Evolutionary conservation across 164 flowering plant genomes (phyloP).

Genomic region (Liquidambar formosana): DNA sequence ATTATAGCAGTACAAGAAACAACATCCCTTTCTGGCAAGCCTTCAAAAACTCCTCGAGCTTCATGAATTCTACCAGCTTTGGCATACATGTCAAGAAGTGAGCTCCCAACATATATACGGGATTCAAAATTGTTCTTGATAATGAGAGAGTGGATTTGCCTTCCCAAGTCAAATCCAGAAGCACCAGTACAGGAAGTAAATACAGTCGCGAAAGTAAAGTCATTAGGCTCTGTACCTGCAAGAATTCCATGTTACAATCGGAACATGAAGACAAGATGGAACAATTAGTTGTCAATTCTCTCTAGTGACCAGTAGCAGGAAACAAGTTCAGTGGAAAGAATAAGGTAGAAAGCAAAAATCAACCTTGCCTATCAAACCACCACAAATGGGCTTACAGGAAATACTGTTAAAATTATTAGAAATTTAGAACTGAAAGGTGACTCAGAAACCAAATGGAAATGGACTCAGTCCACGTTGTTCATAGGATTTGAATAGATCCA

Average conservation of each 20-base stretch:
- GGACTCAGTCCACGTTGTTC: too few relatives aligned
- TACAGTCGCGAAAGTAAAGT: constrained; percentile 64
- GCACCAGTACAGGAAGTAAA: constrained; percentile 53
- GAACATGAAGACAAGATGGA: constrained; percentile 1
- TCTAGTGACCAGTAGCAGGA: background rate
- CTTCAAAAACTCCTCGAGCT: constrained; percentile 56
- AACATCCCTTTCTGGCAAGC: constrained; percentile 68
- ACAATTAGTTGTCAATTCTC: background rate
- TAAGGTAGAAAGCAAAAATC: constrained; percentile 1
- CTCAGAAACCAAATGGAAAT: background rate
- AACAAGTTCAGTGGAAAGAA: background rate
- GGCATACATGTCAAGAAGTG: constrained; percentile 83
- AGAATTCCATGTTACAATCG: constrained; percentile 13
- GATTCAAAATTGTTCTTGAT: constrained; percentile 44
- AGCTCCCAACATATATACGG: constrained; percentile 67
- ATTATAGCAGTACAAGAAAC: constrained; percentile 80
- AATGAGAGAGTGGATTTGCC: constrained; percentile 55
- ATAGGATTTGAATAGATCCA: too few relatives aligned
- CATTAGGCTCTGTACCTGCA: constrained; percentile 65
- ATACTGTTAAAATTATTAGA: background rate
- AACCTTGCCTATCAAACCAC: background rate
- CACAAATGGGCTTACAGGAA: background rate
- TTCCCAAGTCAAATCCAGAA: constrained; percentile 40
- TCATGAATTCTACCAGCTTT: constrained; percentile 63
- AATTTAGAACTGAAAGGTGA: background rate